Conservation (phyloP, 1,284 basidiomycete genomes). For the Irpex sp. region DNA sequence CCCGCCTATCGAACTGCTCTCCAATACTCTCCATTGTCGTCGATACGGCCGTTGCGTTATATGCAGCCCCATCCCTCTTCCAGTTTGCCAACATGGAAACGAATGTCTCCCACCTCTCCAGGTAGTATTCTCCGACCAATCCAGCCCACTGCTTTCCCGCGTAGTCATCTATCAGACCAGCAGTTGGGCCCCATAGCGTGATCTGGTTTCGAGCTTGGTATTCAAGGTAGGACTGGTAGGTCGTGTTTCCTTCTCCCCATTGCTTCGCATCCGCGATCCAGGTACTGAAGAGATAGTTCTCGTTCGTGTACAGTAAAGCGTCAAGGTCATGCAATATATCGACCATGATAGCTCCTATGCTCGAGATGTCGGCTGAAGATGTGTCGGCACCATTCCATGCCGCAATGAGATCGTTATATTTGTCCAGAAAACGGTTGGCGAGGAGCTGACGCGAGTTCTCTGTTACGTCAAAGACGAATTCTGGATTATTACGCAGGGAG, state of each 20-base stretch:
- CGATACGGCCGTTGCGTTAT: slow-evolving; percentile 25
- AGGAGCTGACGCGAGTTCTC: slow-evolving; percentile 39
- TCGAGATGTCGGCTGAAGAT: slow-evolving; percentile 19
- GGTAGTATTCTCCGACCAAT: slow-evolving; percentile 37
- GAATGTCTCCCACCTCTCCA: slow-evolving; percentile 34
- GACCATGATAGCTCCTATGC: slow-evolving; percentile 26
- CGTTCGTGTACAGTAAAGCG: slow-evolving; percentile 30
- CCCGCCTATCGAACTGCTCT: slow-evolving; percentile 26
- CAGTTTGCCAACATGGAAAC: slow-evolving; percentile 29
- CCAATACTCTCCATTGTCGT: slow-evolving; percentile 31
- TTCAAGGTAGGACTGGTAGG: slow-evolving; percentile 35
- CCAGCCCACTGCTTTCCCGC: slow-evolving; percentile 45
- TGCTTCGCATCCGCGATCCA: slow-evolving; percentile 35
- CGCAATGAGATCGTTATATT: slow-evolving; percentile 29
- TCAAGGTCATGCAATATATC: slow-evolving; percentile 35
- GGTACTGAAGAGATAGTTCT: slow-evolving; percentile 32
- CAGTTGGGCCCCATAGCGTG: slow-evolving; percentile 42
- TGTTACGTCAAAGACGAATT: slow-evolving; percentile 40
- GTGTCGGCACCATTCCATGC: slow-evolving; percentile 25
- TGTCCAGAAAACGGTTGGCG: slow-evolving; percentile 35
- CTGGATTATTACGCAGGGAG: slow-evolving; percentile 24
- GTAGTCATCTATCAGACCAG: slow-evolving; percentile 38
- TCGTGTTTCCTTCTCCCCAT: slow-evolving; percentile 27
- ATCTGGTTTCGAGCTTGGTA: slow-evolving; percentile 42
- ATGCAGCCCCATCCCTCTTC: slow-evolving; percentile 27